Evolutionary conservation across 371 early-diverging fungal genomes (phyloP).

Genomic region (Amoeboaphelidium protococcarum): DNA sequence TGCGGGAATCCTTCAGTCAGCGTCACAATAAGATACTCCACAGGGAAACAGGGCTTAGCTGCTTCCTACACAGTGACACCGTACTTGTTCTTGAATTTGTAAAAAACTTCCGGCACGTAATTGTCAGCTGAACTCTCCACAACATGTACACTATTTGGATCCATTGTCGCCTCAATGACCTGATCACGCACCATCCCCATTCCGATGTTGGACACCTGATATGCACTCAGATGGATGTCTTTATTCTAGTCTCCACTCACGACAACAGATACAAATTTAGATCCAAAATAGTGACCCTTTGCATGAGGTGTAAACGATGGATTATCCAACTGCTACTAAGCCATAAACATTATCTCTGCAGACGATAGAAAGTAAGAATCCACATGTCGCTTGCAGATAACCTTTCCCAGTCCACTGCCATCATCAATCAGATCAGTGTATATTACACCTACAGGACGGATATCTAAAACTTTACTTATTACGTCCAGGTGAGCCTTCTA

Average conservation of each 20-base stretch:
- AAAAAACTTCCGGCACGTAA: conserved; percentile 88
- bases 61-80: conserved; percentile 46
- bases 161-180: conserved; percentile 68
- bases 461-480: conserved; percentile 44
- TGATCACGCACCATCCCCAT: conserved; percentile 72
- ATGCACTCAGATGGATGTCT: conserved; percentile 61
- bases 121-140: conserved; percentile 36
- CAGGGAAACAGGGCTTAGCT: conserved; percentile 74
- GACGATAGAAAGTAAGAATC: conserved; percentile 84
- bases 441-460: conserved; percentile 62
- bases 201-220: conserved; percentile 75
- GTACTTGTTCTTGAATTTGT: conserved; percentile 81
- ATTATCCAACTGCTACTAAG: conserved; percentile 55
- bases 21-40: conserved; percentile 80
- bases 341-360: conserved; percentile 70
- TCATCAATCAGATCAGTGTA: conserved; percentile 83
- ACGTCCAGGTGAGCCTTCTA: conserved; percentile 21
- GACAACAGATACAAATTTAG: conserved; percentile 77
- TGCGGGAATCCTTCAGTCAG: conserved; percentile 89
- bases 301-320: conserved; percentile 45
- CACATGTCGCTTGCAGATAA: conserved; percentile 58
- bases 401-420: conserved; percentile 48
- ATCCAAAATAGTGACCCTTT: conserved; percentile 46
- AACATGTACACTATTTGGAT: conserved; percentile 69
- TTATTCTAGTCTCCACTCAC: conserved; percentile 53